Base-by-base conservation (phyloP, 768 basidiomycete genomes). In the Leucosporidium creatinivorum region DNA sequence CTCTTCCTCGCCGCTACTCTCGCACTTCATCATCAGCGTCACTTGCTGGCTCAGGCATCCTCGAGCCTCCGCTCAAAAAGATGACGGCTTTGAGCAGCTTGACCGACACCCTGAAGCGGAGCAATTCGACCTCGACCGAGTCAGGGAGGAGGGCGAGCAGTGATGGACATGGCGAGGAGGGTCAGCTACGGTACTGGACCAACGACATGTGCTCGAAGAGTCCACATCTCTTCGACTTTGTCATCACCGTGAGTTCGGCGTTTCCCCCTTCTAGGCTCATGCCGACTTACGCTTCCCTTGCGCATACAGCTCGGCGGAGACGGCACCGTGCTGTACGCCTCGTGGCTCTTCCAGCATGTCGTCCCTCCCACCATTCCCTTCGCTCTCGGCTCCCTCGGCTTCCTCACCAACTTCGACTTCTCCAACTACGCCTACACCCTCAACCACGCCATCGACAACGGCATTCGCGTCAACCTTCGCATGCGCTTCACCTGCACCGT, bases 401-500 rank as follows among this genome's bases (percentile, higher is more conserved):
- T 99, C 80, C 87, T 93, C 62, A 98, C 92, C 52, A 96, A 93
- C 77, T 98, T 98, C 76, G 87, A 98, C 81, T 92, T 97, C 77
- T 82, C n/a, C 65, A 85, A 96, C 79, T 85, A 94, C 80, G 82
- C 86, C 76, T 78, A 85, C 13, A 88, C 93, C 67, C 86, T 99
- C 85, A 86, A 93, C 80, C 85, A 85, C 75, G 87, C 85, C 50
- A 85, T 97, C 66, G 92, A 97, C 75, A 84, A 86, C 17, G 96
- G 96, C 36, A 94, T 99, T 70, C 88, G 93, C 13, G 93, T 98
- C 64, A 99, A 99, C 77, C 82, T 99, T 19, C 88, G 96, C 58
- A 99, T 99, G 96, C 87, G 96, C 33, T 99, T 99, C 79, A 98
- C 94, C 12, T 98, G 96, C 79, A 98, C 96, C 8, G 91, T 99